Evolutionary conservation across 2,329 filamentous ascomycete species (phyloP), one percentile per base, ranked within the genome.

Genomic region (Verticillium longisporum): DNA sequence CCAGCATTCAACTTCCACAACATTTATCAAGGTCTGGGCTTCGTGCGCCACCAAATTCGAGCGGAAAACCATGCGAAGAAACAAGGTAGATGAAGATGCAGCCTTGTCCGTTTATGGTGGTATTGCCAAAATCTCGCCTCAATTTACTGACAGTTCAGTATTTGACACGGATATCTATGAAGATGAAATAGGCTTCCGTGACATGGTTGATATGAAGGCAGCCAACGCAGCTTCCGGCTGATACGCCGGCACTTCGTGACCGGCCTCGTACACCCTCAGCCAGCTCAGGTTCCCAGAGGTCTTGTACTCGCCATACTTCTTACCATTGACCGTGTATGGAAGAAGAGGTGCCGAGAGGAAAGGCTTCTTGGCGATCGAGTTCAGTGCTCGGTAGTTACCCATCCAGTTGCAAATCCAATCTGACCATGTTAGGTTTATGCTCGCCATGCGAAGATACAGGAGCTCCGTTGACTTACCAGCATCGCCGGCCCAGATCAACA

Each of bases 321-420:
- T 73, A 1, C 83, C 83, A 53, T 75, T 70, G 2, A 85, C 77
- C 0, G 74, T 83, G 65, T 84, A 86, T 1, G 50, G 50, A 5
- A 31, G 50, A 9, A 55, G 50, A 6, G 50, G 50, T 5, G 50
- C 50, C 50, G 50, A 32, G 18, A 55, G 50, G 50, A 55, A 55
- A 21, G 50, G 50, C 18, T 55, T 55, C 18, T 55, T 55, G 5
- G 50, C 50, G 9, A 55, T 55, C 9, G 50, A 55, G 50, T 55
- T 55, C n/a, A 55, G 50, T 14, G 50, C 50, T 55, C 50, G 72
- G 36, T 74, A 36, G 34, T 36, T 77, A n/a, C 83, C 83, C 34
- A 80, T 71, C 79, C 82, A 85, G 70, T 85, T 86, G 66, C 82
- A 85, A 59, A 84, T 82, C 72, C 77, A 85, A 65, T 86, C 83